Conservation (phyloP, 1,284 basidiomycete species). For the Cryptococcus sp. region DNA sequence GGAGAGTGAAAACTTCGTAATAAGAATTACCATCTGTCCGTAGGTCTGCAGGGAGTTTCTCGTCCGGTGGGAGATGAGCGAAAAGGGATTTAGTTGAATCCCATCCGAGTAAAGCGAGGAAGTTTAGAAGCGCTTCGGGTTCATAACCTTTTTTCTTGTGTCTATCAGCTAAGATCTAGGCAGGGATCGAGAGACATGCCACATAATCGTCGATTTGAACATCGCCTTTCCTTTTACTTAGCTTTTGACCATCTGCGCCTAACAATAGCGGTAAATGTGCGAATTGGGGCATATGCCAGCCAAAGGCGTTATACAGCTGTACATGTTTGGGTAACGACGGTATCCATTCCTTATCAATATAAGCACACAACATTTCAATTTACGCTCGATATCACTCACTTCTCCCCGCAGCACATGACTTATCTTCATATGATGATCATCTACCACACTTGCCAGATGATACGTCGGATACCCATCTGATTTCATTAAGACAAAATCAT, state of each 20-base stretch:
- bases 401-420: slow-evolving; percentile 94
- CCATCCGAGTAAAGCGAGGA: slow-evolving; percentile 91
- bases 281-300: slow-evolving; percentile 68
- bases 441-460: slow-evolving; percentile 91
- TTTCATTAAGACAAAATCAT: slow-evolving; percentile 90
- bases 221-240: slow-evolving; percentile 90
- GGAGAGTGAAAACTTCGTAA: slow-evolving; percentile 39
- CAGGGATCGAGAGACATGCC: slow-evolving; percentile 49
- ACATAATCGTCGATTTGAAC: slow-evolving; percentile 81
- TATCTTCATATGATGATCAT: slow-evolving; percentile 93
- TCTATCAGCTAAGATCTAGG: background rate
- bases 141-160: slow-evolving; percentile 69
- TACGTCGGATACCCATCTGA: slow-evolving; percentile 92
- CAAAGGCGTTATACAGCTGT: slow-evolving; percentile 77
- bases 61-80: background rate
- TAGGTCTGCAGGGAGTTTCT: slow-evolving; percentile 9
- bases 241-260: slow-evolving; percentile 86
- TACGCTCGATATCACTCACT: slow-evolving; percentile 50
- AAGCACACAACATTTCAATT: background rate
- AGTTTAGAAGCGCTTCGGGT: slow-evolving; percentile 83
- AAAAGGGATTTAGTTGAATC: slow-evolving; percentile 47
- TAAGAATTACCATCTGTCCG: slow-evolving; percentile 32
- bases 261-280: slow-evolving; percentile 87
- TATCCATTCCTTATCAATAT: slow-evolving; percentile 75
- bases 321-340: slow-evolving; percentile 91